Evolutionary conservation across 2,329 filamentous ascomycete genomes (phyloP).

Genomic region (Talaromyces albobiverticillius): DNA sequence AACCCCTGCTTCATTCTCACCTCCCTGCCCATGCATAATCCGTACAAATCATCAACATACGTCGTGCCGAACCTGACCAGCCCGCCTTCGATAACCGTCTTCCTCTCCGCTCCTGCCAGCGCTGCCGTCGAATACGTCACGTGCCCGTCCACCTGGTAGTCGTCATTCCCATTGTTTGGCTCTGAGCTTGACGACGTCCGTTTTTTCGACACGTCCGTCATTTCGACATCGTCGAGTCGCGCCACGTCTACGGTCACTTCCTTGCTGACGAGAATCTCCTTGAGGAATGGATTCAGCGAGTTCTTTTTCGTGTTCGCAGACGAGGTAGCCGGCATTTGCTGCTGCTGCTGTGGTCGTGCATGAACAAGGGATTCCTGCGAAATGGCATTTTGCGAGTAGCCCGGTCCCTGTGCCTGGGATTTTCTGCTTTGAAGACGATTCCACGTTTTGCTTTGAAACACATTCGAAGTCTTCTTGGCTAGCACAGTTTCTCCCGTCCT

Average conservation of each 20-base stretch:
- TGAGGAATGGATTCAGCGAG: not conserved
- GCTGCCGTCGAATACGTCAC: not conserved
- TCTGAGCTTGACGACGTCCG: not conserved
- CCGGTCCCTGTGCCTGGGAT: no score
- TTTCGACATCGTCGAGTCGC: conserved; percentile 9
- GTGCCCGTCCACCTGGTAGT: not conserved
- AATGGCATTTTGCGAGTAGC: not conserved
- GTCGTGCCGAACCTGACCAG: conserved; percentile 2
- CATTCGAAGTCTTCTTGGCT: not conserved
- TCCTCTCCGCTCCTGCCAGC: not conserved
- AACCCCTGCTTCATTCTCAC: conserved; percentile 12
- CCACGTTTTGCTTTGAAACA: conserved; percentile 1
- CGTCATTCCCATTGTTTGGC: not conserved
- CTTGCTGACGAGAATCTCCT: conserved; percentile 12
- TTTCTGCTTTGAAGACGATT: not conserved
- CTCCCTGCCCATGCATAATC: conserved; percentile 9
- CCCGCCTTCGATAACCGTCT: conserved; percentile 10
- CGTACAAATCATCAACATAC: conserved; percentile 15
- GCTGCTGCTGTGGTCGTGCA: not conserved
- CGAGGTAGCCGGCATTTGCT: not conserved
- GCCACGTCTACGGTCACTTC: conserved; percentile 14
- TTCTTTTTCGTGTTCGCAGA: not conserved
- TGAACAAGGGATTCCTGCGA: conserved; percentile 12
- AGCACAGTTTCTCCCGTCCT: not conserved
- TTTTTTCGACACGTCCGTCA: not conserved